Base-by-base conservation (phyloP, 164 flowering plant genomes). In the Tinospora cordifolia region DNA sequence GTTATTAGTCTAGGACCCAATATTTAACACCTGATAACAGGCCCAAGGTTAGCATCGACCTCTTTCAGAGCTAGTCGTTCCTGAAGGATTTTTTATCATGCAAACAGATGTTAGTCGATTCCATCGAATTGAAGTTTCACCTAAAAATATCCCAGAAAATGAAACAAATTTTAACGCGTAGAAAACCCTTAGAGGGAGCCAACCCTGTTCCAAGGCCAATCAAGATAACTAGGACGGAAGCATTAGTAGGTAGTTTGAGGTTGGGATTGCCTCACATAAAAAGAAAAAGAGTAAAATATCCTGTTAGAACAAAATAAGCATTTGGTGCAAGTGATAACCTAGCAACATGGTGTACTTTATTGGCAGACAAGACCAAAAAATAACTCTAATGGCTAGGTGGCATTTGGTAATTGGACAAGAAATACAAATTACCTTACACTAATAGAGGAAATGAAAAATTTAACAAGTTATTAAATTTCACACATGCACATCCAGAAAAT, bases 191-290 rank as follows among this genome's bases (percentile, higher is more conserved):
- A 74, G 92, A 95, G 65, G 99, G 99, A 79, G 99, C 99, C 80
- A 95, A 84, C 40, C 99, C 99, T 25, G 99, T 95, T 26, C 99
- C 99, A 67, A 98, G 99, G 44, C 99, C 99, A 78, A 95, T 87
- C 98, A 95, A 90, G 66, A 95, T 87, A 64, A 95, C 73, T n/a
- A 98, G 99, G 39, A 87, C 77, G 58, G 82, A 76, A 74, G 90
- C 49, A 78, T 92, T 90, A 1, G 88, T 54, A 15, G 99, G 99
- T 46, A 95, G 90, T 78, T 76, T 92, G 78, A 95, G 92, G 79
- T 95, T 95, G 34, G 99, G n/a, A 95, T 57, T 84, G 89, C 75
- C 99, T 84, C 65, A 91, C 91, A 80, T 79, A 95, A 26, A 30
- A n/a, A n/a, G n/a, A n/a, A 24, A 22, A 12, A 60, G 25, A 60